Conservation (phyloP, 2,329 filamentous ascomycete species). For the Arthrobotrys iridis region DNA sequence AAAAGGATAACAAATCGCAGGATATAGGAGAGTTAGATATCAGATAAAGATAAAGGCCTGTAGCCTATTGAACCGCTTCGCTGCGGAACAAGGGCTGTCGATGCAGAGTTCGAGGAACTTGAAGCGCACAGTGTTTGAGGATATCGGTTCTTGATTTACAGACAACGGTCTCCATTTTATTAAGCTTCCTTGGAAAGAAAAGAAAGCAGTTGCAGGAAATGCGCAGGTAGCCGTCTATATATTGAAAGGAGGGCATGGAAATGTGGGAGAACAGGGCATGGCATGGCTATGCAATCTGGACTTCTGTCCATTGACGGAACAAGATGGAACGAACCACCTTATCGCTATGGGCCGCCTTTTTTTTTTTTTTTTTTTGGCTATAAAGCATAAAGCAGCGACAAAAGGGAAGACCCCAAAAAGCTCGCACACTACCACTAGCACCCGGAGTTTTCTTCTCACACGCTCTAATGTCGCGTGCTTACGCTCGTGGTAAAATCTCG, state of each 20-base stretch:
- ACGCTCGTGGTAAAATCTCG: slow-evolving; percentile 49
- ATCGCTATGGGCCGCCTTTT: slow-evolving; percentile 50
- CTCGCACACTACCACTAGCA: slow-evolving; percentile 31
- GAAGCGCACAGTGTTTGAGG: slow-evolving; percentile 34
- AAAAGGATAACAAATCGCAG: slow-evolving; percentile 40
- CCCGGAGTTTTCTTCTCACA: slow-evolving; percentile 28
- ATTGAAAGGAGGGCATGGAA: slow-evolving; percentile 43
- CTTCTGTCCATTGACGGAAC: slow-evolving; percentile 16
- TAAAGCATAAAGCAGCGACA: not conserved
- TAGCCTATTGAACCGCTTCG: slow-evolving; percentile 42
- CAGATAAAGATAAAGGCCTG: slow-evolving; percentile 37
- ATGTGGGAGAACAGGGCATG: slow-evolving; percentile 31
- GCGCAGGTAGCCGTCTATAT: slow-evolving; percentile 54
- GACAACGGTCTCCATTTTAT: slow-evolving; percentile 41
- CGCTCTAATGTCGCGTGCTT: slow-evolving; percentile 54
- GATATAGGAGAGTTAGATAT: slow-evolving; percentile 29
- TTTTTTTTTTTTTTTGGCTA: too few relatives aligned
- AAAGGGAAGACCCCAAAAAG: slow-evolving; percentile 36
- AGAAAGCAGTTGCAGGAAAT: slow-evolving; percentile 33
- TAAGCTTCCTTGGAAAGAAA: slow-evolving; percentile 44
- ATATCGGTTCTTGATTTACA: slow-evolving; percentile 31
- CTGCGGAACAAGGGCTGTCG: slow-evolving; percentile 37
- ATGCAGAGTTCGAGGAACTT: slow-evolving; percentile 51
- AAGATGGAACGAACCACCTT: slow-evolving; percentile 45
- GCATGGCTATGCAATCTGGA: slow-evolving; percentile 18